Base-by-base conservation (phyloP, 208 protist species). In the Wallacemonas rigidus region DNA sequence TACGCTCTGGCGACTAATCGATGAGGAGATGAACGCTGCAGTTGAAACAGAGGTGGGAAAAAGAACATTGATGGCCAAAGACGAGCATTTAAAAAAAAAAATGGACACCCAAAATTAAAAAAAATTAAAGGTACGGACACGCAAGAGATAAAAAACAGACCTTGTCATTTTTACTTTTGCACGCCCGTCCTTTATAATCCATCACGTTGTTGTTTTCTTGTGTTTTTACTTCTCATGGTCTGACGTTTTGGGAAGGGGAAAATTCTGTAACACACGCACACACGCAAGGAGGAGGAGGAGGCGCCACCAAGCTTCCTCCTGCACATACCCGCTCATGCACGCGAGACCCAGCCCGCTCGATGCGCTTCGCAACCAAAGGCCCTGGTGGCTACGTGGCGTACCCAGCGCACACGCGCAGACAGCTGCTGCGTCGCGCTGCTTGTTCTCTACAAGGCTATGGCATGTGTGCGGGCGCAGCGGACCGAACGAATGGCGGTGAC, bases 91-190 rank as follows among this genome's bases (percentile, higher is more conserved):
- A 43, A 62, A 62, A 62, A 62, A 62, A 62, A 5, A 62, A 62
- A 62, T 58, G 41, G 40, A 3, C 40, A 61, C 39, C 7, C 12
- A 36, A 69, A 12, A 11, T 17, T 56, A 26, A 54, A 54, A 26
- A 51, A 65, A n/a, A 69, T 2, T 38, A 69, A 51, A 69, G 11
- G 7, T 1, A 44, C 51, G 45, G 36, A 26, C 35, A 64, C 38
- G 11, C 14, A 50, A 60, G 39, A 60, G 38, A 56, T 15, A 62
- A 15, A 39, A 53, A 43, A 36, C 45, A 60, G 26, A 64, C 54
- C 50, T 17, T 72, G 57, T 77, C 65, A 45, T 40, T 58, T 75
- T 48, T 53, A 3, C 58, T 79, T 55, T 75, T 75, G 56, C 55
- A 15, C 50, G 57, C 58, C 35, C 36, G 14, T 38, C 3, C 56